Evolutionary conservation across 1,284 basidiomycete species (phyloP).

Genomic region (Cutaneotrichosporon spelunceum): DNA sequence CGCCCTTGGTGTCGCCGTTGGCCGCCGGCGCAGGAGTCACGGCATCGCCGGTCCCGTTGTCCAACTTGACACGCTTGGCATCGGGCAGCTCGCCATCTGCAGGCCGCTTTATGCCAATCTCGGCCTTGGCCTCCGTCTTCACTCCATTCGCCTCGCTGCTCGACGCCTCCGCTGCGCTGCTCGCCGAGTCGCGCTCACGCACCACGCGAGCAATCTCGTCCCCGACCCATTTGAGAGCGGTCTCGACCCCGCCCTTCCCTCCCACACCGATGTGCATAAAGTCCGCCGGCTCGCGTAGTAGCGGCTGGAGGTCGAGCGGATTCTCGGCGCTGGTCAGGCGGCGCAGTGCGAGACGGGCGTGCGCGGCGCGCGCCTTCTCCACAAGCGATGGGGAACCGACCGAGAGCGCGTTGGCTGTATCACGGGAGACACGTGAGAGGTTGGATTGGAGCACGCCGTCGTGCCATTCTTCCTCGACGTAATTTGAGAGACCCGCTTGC

Average conservation of each 20-base stretch:
- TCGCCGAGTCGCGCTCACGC: constrained; percentile 2
- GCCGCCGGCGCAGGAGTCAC: background rate
- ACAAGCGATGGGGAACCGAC: background rate
- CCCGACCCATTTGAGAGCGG: constrained; percentile 35
- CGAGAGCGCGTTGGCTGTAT: constrained; percentile 17
- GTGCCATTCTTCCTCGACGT: constrained; percentile 32
- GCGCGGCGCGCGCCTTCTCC: constrained; percentile 18
- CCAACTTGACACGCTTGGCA: constrained; percentile 14
- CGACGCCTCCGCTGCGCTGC: background rate
- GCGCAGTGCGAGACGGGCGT: constrained; percentile 31
- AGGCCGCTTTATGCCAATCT: constrained; percentile 11
- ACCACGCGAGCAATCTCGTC: constrained; percentile 27
- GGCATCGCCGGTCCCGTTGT: background rate
- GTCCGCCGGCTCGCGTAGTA: constrained; percentile 36
- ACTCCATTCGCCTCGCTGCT: background rate
- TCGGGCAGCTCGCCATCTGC: constrained; percentile 7
- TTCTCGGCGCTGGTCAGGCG: constrained; percentile 29
- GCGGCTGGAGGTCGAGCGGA: constrained; percentile 39
- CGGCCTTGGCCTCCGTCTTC: background rate
- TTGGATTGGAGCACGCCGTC: constrained; percentile 27
- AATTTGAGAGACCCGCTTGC: constrained; percentile 25
- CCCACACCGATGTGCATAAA: constrained; percentile 39
- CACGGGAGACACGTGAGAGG: constrained; percentile 10
- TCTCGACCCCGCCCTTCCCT: constrained; percentile 32
- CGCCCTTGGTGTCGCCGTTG: background rate